These are phyloP conservation scores for Beauveria bassiana DNA, from an alignment of 2,329 filamentous ascomycete species.

Conservation along the genomic window DNA sequence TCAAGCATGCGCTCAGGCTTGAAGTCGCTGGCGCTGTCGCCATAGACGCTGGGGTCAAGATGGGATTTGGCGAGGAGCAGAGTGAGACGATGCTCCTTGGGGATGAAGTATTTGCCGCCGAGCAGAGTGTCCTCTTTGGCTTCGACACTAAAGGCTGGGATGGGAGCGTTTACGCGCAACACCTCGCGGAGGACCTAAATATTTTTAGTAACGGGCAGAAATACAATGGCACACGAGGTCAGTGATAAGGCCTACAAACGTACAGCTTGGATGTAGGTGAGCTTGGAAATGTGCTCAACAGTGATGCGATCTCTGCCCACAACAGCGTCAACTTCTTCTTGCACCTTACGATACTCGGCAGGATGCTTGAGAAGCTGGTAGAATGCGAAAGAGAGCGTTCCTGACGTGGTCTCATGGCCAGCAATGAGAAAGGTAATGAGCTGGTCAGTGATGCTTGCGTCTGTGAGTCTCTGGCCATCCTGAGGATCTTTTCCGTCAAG, in stretches of 20 bases:
- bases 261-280: conserved; percentile 58
- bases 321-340: conserved; percentile 60
- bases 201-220: neutral
- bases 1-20: conserved; percentile 66
- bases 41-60: conserved; percentile 55
- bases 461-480: conserved; percentile 57
- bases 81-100: conserved; percentile 41
- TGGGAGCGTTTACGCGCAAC: conserved; percentile 54
- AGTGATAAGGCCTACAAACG: conserved; percentile 11
- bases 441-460: conserved; percentile 58
- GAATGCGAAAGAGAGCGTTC: conserved; percentile 56
- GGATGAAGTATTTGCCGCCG: conserved; percentile 53
- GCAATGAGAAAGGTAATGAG: conserved; percentile 67
- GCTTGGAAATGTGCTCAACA: conserved; percentile 53
- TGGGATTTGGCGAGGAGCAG: conserved; percentile 48
- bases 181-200: conserved; percentile 53
- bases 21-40: conserved; percentile 58
- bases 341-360: conserved; percentile 49
- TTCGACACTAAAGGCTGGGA: conserved; percentile 47
- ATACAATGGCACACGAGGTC: neutral
- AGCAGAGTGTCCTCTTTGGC: conserved; percentile 47
- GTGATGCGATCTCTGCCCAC: conserved; percentile 50
- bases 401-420: conserved; percentile 65
- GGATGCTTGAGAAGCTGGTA: conserved; percentile 60
- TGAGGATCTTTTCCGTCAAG: conserved; percentile 58